phyloP scores from a whole-genome alignment of 2,329 filamentous ascomycete genomes.

The Claviceps humidiphila region DNA sequence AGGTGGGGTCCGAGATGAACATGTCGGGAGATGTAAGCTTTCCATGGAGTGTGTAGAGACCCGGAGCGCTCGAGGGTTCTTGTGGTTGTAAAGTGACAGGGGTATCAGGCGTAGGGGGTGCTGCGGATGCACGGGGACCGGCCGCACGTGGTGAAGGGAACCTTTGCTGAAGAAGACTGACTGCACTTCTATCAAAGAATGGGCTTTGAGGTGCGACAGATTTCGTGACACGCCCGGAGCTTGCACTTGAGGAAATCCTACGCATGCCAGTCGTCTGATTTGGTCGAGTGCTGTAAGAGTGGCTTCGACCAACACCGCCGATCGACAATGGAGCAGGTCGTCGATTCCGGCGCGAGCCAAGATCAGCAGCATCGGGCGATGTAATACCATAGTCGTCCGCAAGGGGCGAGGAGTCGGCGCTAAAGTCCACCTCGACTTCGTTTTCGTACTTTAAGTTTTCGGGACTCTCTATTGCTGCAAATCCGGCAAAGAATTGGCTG shows the following conservation, averaged over 20 bases:
- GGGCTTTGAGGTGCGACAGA: slow-evolving; percentile 20
- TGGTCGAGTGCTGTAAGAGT: slow-evolving; percentile 26
- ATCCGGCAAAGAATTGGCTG: slow-evolving; percentile 3
- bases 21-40: slow-evolving; percentile 18
- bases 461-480: background rate
- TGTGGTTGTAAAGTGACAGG: slow-evolving; percentile 27
- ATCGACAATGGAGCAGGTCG: slow-evolving; percentile 33
- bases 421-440: background rate
- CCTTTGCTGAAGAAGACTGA: slow-evolving; percentile 27
- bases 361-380: slow-evolving; percentile 38
- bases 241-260: slow-evolving; percentile 39
- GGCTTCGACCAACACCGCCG: slow-evolving; percentile 27
- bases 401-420: slow-evolving; percentile 5
- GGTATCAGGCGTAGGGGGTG: slow-evolving; percentile 37
- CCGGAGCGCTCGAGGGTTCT: slow-evolving; percentile 26
- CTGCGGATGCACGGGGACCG: slow-evolving; percentile 25
- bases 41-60: slow-evolving; percentile 16
- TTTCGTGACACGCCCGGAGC: slow-evolving; percentile 24
- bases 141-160: slow-evolving; percentile 28
- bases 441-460: slow-evolving; percentile 1
- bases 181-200: slow-evolving; percentile 31
- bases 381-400: slow-evolving; percentile 21
- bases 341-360: slow-evolving; percentile 38
- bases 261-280: slow-evolving; percentile 37
- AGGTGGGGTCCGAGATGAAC: slow-evolving; percentile 26